Percentiles rank a stretch among this genome's conserved stretches.
Conservation (phyloP, 192 early-diverging fungal species). For the Globomyces pollinis-pini region DNA sequence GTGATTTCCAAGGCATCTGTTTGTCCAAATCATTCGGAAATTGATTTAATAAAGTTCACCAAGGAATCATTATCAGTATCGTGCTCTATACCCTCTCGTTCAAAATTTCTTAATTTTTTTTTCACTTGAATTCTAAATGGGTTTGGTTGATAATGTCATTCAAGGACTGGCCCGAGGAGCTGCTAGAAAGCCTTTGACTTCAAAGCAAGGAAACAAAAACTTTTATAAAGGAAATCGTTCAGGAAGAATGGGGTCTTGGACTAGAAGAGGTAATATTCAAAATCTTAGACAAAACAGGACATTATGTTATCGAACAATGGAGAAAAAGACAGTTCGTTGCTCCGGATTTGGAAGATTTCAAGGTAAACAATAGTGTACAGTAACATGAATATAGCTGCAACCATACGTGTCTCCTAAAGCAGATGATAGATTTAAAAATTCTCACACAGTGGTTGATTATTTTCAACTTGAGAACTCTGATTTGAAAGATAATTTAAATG, state of each 20-base stretch:
- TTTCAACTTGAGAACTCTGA: neutral
- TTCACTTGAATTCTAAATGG: too few species aligned
- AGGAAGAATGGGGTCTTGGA: slow-evolving; percentile 41
- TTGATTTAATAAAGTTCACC: too few species aligned
- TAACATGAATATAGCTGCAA: too few species aligned
- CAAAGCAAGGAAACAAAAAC: slow-evolving; percentile 54
- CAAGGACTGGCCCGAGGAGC: slow-evolving; percentile 25
- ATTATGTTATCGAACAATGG: slow-evolving; percentile 8
- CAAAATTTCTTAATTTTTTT: too few species aligned
- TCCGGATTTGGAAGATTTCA: neutral
- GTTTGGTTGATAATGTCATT: too few species aligned
- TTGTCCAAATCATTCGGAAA: too few species aligned
- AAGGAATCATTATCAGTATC: too few species aligned
- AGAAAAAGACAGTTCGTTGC: slow-evolving; percentile 16
- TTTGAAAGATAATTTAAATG: too few species aligned
- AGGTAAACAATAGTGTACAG: too few species aligned
- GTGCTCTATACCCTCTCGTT: too few species aligned
- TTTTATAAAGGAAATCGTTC: slow-evolving; percentile 47
- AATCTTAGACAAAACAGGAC: too few species aligned
- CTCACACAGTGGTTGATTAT: neutral
- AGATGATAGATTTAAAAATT: neutral
- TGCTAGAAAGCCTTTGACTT: slow-evolving; percentile 22
- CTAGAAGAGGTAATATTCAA: slow-evolving; percentile 29
- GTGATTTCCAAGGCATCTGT: too few species aligned
- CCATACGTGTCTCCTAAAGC: slow-evolving; percentile 10